A percentile compares a stretch with the other conserved stretches of the same genome.
Conservation (phyloP, 225 moss, liverwort and hornwort species). For the Pseudisothecium myosuroides region DNA sequence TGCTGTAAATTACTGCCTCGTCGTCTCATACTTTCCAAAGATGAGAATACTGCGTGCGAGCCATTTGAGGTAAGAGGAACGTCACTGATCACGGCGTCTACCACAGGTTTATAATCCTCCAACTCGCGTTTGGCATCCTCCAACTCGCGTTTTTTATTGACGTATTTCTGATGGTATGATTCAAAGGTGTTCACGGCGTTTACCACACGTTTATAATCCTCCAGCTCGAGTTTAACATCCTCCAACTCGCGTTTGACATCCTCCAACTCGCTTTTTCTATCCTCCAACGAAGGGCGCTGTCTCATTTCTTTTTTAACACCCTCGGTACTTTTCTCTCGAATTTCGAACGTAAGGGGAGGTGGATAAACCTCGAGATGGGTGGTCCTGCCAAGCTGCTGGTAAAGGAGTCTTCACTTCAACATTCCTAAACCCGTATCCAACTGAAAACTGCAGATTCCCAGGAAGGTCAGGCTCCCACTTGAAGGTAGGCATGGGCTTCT, state of each 20-base stretch:
- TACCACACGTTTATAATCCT: constrained; percentile 34
- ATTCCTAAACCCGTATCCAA: not conserved
- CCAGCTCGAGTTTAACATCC: constrained; percentile 21
- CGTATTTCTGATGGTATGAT: constrained; percentile 7
- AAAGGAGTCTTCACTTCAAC: constrained; percentile 10
- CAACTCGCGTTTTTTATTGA: too few relatives aligned
- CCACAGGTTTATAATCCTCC: constrained; percentile 33
- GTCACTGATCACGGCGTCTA: constrained; percentile 7
- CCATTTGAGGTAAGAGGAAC: constrained; percentile 12
- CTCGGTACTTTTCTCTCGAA: constrained; percentile 13
- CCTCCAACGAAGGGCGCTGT: not conserved
- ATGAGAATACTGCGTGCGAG: not conserved
- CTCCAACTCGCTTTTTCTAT: too few relatives aligned
- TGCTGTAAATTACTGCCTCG: constrained; percentile 47
- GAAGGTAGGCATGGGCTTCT: constrained; percentile 3
- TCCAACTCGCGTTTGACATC: too few relatives aligned
- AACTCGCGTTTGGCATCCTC: constrained; percentile 22
- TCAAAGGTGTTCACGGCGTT: constrained; percentile 12
- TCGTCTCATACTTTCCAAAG: constrained; percentile 23
- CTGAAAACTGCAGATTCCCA: not conserved
- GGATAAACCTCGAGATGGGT: not conserved
- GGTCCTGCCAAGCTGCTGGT: constrained; percentile 12
- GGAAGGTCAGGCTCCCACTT: constrained; percentile 19
- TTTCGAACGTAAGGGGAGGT: not conserved
- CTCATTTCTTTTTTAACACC: constrained; percentile 5